Percentiles rank a stretch among this genome's conserved stretches.
Conservation (phyloP, 768 basidiomycete genomes). For the Tricholoma sp. region DNA sequence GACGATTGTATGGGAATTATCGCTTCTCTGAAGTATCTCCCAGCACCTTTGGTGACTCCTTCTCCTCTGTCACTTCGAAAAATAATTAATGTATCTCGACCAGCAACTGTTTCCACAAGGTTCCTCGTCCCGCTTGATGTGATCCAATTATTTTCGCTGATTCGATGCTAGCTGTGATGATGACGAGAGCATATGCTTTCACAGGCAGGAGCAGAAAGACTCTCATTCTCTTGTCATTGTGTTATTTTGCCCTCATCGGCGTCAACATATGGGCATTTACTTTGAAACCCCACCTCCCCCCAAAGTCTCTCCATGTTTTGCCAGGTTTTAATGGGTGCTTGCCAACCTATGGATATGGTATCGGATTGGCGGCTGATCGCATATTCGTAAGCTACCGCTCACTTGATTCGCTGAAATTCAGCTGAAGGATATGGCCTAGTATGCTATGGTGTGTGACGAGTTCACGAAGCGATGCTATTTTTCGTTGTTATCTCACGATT, state of each 20-base stretch:
- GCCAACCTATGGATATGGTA: constrained; percentile 26
- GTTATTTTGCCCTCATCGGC: constrained; percentile 27
- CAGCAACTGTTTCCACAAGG: constrained; percentile 41
- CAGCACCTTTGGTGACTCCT: constrained; percentile 28
- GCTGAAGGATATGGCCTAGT: constrained; percentile 6
- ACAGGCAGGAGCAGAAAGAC: constrained; percentile 28
- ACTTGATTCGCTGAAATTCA: neutral
- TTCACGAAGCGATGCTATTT: neutral
- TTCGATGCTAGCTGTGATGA: constrained; percentile 31
- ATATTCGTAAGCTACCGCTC: constrained; percentile 25
- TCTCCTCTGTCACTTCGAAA: neutral
- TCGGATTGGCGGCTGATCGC: constrained; percentile 23
- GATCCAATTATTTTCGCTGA: neutral
- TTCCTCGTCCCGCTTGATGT: constrained; percentile 13
- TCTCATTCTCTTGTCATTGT: constrained; percentile 23
- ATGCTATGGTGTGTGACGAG: constrained; percentile 15
- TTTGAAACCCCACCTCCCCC: constrained; percentile 16
- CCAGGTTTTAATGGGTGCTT: constrained; percentile 32
- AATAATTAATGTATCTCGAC: neutral
- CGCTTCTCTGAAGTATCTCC: constrained; percentile 25
- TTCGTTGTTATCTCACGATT: neutral
- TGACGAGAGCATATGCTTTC: constrained; percentile 41
- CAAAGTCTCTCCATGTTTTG: constrained; percentile 18
- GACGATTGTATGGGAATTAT: constrained; percentile 26
- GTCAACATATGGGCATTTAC: constrained; percentile 35